Conservation (phyloP, 176 grass and related monocot species). For the Eragrostis nindensis region DNA sequence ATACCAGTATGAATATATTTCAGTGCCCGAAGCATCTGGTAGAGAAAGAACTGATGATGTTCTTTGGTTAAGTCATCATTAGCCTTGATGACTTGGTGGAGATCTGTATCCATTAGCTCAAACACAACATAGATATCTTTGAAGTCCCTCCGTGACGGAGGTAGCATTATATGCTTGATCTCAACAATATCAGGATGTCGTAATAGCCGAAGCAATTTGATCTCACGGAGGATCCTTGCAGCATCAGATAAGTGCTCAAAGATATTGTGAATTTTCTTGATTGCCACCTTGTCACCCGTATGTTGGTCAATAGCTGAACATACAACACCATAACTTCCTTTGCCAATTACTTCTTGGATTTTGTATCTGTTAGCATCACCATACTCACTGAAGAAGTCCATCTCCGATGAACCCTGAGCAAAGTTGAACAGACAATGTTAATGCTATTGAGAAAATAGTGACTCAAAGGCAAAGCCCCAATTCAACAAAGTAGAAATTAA, state of each 20-base stretch:
- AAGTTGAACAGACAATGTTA: slow-evolving; percentile 39
- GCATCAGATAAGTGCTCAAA: slow-evolving; percentile 93
- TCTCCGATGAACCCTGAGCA: slow-evolving; percentile 72
- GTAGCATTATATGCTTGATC: slow-evolving; percentile 96
- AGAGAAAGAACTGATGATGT: slow-evolving; percentile 95
- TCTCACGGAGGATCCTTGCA: slow-evolving; percentile 84
- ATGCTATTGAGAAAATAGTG: neutral
- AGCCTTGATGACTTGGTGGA: slow-evolving; percentile 97
- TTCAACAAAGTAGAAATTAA: slow-evolving; percentile 26
- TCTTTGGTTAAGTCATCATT: slow-evolving; percentile 97
- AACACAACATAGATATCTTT: slow-evolving; percentile 99
- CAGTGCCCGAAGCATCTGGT: slow-evolving; percentile 92
- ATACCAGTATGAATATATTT: slow-evolving; percentile 98
- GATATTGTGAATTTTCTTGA: slow-evolving; percentile 95
- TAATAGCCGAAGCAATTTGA: slow-evolving; percentile 82
- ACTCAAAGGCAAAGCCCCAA: slow-evolving; percentile 15
- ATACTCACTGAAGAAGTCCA: slow-evolving; percentile 96
- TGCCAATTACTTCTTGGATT: slow-evolving; percentile 93
- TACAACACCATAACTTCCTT: slow-evolving; percentile 96
- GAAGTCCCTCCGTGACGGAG: slow-evolving; percentile 84
- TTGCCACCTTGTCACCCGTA: slow-evolving; percentile 89
- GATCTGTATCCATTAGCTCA: slow-evolving; percentile 92
- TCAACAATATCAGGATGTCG: slow-evolving; percentile 94
- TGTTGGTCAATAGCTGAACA: slow-evolving; percentile 88
- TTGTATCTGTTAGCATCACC: slow-evolving; percentile 90